Evolutionary conservation across 805 yeast species (phyloP), one percentile per base, ranked within the genome.

Genomic region (Saccharomycopsis oosterbeekiorum): DNA sequence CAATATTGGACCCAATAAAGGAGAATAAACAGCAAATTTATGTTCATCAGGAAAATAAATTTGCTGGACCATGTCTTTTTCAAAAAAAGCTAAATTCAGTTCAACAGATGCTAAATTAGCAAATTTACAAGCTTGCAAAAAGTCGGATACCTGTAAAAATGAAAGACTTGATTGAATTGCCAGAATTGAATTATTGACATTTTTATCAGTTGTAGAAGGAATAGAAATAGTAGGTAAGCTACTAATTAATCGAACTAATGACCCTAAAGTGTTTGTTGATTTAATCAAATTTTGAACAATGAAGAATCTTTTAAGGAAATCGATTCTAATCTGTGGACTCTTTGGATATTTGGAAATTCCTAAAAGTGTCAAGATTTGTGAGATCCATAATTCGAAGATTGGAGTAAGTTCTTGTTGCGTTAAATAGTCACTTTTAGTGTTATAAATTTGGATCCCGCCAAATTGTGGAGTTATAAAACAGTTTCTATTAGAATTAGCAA

Each of bases 41-140:
- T 93, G 99, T 71, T 93, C 97, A 65, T 88, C 93, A 0, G 99
- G 98, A 77, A 92, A 90, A 71, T 88, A 91, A 60, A 87, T 89
- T 70, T 93, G 97, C 68, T 90, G 96, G 36, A 94, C 89, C 97
- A 94, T 93, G 71, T 87, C 92, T 67, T 89, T 88, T 67, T 93
- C 96, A 71, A 93, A 93, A 68, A 93, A 93, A 0, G 98, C 97
- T 21, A 69, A 65, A 65, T 84, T 80, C 0, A 97, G 87, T 55
- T 78, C 73, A 14, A 74, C 68, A 53, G 84, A 76, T 0, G 96
- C 89, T n/a, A 70, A 67, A 14, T 85, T 79, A 0, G 84, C 77
- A 15, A 59, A 55, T 6, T 66, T 53, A 15, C 81, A 76, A 26
- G 66, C 62, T 55, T 71, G 70, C 70, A 78, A 80, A 17, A 76